Percentiles rank a stretch among this genome's conserved stretches.
Conservation (phyloP, 768 basidiomycete species). For the Gyrodon lividus region DNA sequence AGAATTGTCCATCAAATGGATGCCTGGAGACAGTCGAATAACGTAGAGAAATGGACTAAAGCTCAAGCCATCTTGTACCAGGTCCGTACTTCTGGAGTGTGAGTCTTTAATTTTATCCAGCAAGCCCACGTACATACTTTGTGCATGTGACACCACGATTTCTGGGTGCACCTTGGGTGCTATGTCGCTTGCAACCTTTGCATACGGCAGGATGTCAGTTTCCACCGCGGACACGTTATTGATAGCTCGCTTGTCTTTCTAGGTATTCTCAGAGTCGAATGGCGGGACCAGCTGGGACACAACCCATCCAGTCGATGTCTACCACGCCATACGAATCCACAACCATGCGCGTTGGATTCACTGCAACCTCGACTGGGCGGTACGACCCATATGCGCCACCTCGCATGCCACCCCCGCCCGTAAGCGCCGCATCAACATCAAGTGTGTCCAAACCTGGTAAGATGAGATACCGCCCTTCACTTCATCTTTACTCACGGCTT, state of each 20-base stretch:
- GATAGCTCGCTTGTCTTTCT: constrained; percentile 11
- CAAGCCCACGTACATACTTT: constrained; percentile 9
- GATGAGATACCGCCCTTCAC: constrained; percentile 14
- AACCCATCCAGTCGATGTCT: constrained; percentile 23
- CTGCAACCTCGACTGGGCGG: constrained; percentile 37
- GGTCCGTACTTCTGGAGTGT: constrained; percentile 67
- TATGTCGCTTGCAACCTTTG: constrained; percentile 4
- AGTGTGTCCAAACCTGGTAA: constrained; percentile 29
- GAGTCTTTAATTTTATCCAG: constrained; percentile 38
- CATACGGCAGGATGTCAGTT: constrained; percentile 4
- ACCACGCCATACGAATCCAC: constrained; percentile 21
- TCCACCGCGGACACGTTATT: constrained; percentile 12
- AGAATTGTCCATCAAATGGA: constrained; percentile 62
- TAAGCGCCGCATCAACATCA: constrained; percentile 36
- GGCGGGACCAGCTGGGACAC: constrained; percentile 22
- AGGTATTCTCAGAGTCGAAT: constrained; percentile 31
- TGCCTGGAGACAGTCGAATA: constrained; percentile 53
- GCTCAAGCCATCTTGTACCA: constrained; percentile 67
- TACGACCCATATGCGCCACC: constrained; percentile 71
- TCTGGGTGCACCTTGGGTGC: background rate
- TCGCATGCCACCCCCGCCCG: constrained; percentile 40
- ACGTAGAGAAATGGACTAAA: constrained; percentile 65
- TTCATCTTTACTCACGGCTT: constrained; percentile 9
- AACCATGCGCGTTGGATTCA: constrained; percentile 17
- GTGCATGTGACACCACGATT: constrained; percentile 9